Evolutionary conservation across 257 asterid genomes (phyloP).

Genomic region (Solanum pinnatisectum): DNA sequence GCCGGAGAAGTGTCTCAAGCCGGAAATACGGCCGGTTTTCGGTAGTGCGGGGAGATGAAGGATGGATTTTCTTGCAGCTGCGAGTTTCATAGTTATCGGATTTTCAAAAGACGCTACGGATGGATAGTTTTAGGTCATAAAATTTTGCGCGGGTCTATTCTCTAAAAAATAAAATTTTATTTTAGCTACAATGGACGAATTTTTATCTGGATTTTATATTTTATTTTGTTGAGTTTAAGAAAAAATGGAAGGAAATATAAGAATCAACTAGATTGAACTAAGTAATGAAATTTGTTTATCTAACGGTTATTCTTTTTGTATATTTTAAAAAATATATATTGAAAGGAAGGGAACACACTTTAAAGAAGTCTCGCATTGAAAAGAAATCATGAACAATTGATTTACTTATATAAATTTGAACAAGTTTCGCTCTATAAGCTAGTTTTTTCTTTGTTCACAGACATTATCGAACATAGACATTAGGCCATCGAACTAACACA

Average conservation of each 20-base stretch:
- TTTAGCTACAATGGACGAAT: background rate
- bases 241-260: background rate
- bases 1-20: slow-evolving; percentile 10
- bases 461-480: too few relatives aligned
- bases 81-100: slow-evolving; percentile 15
- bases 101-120: background rate
- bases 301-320: background rate
- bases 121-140: background rate
- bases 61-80: background rate
- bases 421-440: too few relatives aligned
- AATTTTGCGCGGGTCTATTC: background rate
- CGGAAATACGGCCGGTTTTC: slow-evolving; percentile 5
- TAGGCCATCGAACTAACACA: too few relatives aligned
- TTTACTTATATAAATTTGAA: background rate
- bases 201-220: background rate
- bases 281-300: background rate
- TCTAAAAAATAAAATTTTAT: background rate
- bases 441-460: too few relatives aligned
- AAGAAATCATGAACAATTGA: background rate
- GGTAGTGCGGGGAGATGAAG: slow-evolving; percentile 5
- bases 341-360: background rate
- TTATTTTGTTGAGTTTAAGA: background rate
- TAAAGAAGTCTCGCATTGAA: background rate
- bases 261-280: background rate
- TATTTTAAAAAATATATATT: too few relatives aligned